phyloP scores from a whole-genome alignment of 1,284 basidiomycete genomes.

The Ganoderma lingzhi region DNA sequence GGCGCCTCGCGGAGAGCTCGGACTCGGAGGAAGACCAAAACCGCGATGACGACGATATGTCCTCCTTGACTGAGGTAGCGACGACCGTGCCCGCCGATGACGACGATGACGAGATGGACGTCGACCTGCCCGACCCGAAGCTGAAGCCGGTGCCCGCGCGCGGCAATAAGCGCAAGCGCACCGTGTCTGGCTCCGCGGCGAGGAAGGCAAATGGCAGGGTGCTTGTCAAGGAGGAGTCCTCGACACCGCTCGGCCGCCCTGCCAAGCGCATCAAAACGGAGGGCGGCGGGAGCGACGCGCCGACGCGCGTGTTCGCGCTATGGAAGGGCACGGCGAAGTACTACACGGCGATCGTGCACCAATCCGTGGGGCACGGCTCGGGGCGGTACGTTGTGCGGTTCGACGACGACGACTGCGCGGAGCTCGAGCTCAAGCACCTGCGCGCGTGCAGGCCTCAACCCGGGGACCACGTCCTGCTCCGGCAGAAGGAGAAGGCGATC shows the following conservation, averaged over 20 bases:
- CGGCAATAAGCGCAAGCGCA: constrained; percentile 60
- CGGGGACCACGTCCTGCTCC: constrained; percentile 63
- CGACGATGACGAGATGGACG: constrained; percentile 43
- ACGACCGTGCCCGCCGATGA: constrained; percentile 54
- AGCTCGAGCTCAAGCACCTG: constrained; percentile 60
- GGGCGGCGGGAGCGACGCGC: constrained; percentile 18
- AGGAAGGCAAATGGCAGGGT: constrained; percentile 33
- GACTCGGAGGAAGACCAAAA: constrained; percentile 17
- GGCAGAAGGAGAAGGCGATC: constrained; percentile 41
- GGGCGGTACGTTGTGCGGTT: constrained; percentile 58
- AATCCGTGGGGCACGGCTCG: constrained; percentile 32
- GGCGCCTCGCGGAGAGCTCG: constrained; percentile 24
- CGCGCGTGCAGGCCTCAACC: constrained; percentile 56
- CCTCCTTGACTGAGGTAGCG: constrained; percentile 43
- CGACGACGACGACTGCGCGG: constrained; percentile 61
- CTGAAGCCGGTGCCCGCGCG: constrained; percentile 14
- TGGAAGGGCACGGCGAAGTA: constrained; percentile 69
- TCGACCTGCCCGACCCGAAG: constrained; percentile 31
- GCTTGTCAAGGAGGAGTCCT: constrained; percentile 41
- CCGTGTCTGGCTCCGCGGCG: constrained; percentile 33
- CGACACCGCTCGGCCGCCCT: constrained; percentile 41
- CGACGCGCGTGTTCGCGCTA: constrained; percentile 70
- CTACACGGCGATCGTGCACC: constrained; percentile 65
- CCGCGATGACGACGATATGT: constrained; percentile 32
- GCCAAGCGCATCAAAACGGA: constrained; percentile 40